Evolutionary conservation across 2,329 filamentous ascomycete genomes (phyloP).

Genomic region (Westerdykella aurantiaca): DNA sequence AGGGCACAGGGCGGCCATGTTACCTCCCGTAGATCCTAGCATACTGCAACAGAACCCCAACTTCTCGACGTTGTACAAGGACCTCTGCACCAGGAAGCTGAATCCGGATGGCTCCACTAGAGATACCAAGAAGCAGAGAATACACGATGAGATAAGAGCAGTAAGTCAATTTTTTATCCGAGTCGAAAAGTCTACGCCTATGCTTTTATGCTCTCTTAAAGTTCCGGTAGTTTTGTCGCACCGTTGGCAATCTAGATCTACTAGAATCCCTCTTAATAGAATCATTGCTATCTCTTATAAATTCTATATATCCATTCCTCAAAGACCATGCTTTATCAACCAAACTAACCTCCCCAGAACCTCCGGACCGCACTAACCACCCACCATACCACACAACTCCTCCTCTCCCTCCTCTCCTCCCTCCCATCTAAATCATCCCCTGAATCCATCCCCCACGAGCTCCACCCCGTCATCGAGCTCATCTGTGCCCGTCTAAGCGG

Average conservation of each 20-base stretch:
- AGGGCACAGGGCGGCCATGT: conserved; percentile 22
- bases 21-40: conserved; percentile 38
- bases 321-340: background rate
- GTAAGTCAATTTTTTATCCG: conserved; percentile 20
- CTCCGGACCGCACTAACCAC: conserved; percentile 32
- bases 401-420: conserved; percentile 31
- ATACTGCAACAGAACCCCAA: conserved; percentile 39
- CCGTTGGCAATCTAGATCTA: background rate
- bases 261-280: background rate
- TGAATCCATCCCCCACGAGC: conserved; percentile 37
- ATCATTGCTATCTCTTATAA: background rate
- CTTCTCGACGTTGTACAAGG: conserved; percentile 43
- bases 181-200: background rate
- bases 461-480: conserved; percentile 41
- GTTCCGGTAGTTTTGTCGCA: background rate
- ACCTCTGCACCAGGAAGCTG: conserved; percentile 40
- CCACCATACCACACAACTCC: conserved; percentile 27
- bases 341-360: conserved; percentile 23
- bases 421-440: conserved; percentile 25
- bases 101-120: conserved; percentile 42
- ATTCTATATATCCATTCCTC: background rate
- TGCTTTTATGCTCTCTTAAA: background rate
- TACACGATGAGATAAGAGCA: conserved; percentile 36
- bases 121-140: conserved; percentile 39
- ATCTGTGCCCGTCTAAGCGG: conserved; percentile 37